Base-by-base conservation (phyloP, 371 early-diverging fungal genomes). In the Lichtheimia hyalospora region DNA sequence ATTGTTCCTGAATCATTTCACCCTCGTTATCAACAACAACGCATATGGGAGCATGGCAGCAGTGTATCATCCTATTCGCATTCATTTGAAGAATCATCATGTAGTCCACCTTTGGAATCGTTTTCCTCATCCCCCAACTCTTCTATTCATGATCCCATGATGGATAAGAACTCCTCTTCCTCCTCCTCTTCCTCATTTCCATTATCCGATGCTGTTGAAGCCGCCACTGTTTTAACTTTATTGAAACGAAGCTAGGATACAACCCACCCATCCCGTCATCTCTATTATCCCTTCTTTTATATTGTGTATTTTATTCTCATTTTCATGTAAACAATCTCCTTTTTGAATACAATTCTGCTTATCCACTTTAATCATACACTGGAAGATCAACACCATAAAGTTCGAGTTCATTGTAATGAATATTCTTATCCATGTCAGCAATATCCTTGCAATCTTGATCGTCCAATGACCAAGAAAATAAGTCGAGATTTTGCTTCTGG, bases 221-320 rank as follows among this genome's bases (percentile, higher is more conserved):
- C 73, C 7, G 75, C 77, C 8, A 69, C 75, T 39, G 69, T 74
- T 8, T 59, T 80, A 25, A 71, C 77, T 3, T 58, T 75, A 18
- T 58, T 75, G 24, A 74, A 72, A 40, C 71, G 68, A 67, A 75
- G 74, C 51, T 70, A 56, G 52, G 51, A 15, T 21, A 5, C 21
- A 39, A 27, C 39, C 21, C 46, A 10, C 18, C 40, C 24, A 15
- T 52, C 53, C 42, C 52, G 34, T 49, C 54, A 20, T 52, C 25
- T 51, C 54, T 66, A 50, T 51, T 54, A 52, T 21, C 20, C 25
- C 52, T n/a, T 24, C 50, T 39, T 16, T 34, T 56, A 39, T 62
- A 27, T 16, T 46, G 28, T 51, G 21, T 49, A 54, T 34, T 53
- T 49, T 49, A 14, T 39, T 57, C 49, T 25, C 44, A 44, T 52